phyloP scores from a whole-genome alignment of 2,329 filamentous ascomycete genomes.

The Fusarium sp. region DNA sequence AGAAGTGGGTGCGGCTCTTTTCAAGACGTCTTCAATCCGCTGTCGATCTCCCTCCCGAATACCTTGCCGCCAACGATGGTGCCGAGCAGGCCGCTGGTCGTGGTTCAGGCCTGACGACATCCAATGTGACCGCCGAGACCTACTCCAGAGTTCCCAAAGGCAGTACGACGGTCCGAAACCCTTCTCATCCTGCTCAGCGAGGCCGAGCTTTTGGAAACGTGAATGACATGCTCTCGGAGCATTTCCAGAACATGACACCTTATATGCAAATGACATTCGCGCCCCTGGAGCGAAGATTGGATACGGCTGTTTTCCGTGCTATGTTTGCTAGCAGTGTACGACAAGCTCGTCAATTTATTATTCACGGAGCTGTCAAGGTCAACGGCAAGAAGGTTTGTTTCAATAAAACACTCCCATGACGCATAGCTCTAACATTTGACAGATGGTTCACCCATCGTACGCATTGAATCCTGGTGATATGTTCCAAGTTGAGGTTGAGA shows the following conservation, averaged over 20 bases:
- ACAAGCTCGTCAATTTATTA: constrained; percentile 93
- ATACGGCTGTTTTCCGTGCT: constrained; percentile 93
- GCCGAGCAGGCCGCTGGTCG: constrained; percentile 85
- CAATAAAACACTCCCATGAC: neutral
- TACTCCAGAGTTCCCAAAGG: constrained; percentile 49
- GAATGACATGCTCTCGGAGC: constrained; percentile 50
- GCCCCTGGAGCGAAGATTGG: constrained; percentile 88
- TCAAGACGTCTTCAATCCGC: constrained; percentile 82
- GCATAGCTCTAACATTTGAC: constrained; percentile 8
- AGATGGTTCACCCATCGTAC: constrained; percentile 95
- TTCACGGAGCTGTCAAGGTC: constrained; percentile 93
- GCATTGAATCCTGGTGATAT: constrained; percentile 96
- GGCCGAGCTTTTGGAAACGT: constrained; percentile 47
- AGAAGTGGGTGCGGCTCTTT: constrained; percentile 96
- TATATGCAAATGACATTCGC: constrained; percentile 98
- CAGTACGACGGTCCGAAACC: constrained; percentile 28
- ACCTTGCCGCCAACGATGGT: constrained; percentile 85
- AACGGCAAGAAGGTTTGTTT: constrained; percentile 88
- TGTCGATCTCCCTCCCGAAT: constrained; percentile 83
- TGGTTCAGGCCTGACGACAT: constrained; percentile 73
- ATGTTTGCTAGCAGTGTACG: constrained; percentile 93
- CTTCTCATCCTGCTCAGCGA: constrained; percentile 40
- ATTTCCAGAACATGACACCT: constrained; percentile 70
- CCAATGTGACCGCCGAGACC: constrained; percentile 48
- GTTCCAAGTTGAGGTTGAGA: constrained; percentile 93